Conservation (phyloP, 306 rosid species). For the Vigna hirtella region DNA sequence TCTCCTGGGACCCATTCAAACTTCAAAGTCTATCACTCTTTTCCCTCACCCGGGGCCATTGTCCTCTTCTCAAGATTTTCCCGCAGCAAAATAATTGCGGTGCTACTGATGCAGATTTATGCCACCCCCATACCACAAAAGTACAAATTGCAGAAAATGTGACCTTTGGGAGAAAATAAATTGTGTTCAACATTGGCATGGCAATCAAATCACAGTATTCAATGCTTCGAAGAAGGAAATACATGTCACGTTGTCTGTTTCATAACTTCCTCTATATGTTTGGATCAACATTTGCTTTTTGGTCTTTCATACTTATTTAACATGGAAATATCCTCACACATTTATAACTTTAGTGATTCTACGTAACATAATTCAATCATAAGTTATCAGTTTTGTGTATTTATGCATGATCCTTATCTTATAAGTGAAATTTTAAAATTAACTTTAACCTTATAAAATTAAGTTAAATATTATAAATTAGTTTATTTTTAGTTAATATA, state of each 20-base stretch:
- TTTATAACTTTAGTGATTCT: no score
- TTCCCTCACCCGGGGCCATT: neutral
- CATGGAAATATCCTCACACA: neutral
- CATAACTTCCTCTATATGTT: neutral
- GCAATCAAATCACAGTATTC: neutral
- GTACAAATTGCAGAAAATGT: neutral
- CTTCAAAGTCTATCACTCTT: neutral
- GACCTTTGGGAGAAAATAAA: neutral
- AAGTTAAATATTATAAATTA: no score
- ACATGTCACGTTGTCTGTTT: neutral
- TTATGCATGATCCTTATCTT: no score
- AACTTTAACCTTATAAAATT: no score
- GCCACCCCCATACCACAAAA: conserved; percentile 31
- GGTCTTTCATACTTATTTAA: no score
- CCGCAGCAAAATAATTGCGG: conserved; percentile 35
- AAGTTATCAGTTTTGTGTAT: neutral
- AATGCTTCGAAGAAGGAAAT: neutral
- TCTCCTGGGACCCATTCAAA: conserved; percentile 34
- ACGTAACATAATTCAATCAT: neutral
- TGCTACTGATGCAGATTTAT: neutral
- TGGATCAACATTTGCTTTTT: neutral
- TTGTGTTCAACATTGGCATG: conserved; percentile 10
- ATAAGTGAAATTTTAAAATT: no score
- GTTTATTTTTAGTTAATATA: no score
- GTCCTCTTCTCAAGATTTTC: conserved; percentile 11